Percentiles rank a stretch among this genome's conserved stretches.
phyloP scores from a whole-genome alignment of 2,329 filamentous ascomycete species.

The Ophiostoma angusticollis region DNA sequence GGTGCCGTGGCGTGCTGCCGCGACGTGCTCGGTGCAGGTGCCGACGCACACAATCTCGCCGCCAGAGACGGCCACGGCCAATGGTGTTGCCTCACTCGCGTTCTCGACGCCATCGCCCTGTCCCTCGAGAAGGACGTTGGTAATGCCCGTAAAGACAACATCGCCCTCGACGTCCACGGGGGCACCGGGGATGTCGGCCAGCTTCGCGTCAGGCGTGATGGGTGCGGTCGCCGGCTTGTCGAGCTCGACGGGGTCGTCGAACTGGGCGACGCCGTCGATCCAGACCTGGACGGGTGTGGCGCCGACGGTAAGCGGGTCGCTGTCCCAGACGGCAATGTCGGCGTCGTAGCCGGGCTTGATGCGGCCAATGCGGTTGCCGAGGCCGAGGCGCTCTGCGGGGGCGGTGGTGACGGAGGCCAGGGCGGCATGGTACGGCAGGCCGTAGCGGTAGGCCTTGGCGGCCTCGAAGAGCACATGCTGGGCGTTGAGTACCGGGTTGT shows the following conservation, averaged over 20 bases:
- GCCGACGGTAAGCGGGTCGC: slow-evolving; percentile 46
- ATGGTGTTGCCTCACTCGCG: not conserved
- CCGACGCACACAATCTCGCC: slow-evolving; percentile 47
- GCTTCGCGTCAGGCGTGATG: slow-evolving; percentile 26
- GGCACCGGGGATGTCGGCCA: slow-evolving; percentile 30
- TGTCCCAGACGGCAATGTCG: slow-evolving; percentile 50
- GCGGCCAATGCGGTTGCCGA: slow-evolving; percentile 46
- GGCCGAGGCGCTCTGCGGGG: slow-evolving; percentile 44
- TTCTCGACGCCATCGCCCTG: slow-evolving; percentile 19
- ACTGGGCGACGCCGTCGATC: slow-evolving; percentile 50
- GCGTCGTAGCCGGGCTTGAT: slow-evolving; percentile 49
- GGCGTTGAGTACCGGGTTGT: slow-evolving; percentile 57
- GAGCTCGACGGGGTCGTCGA: slow-evolving; percentile 40
- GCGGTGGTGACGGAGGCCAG: slow-evolving; percentile 45
- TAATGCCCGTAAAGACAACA: slow-evolving; percentile 44
- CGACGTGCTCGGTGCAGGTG: slow-evolving; percentile 32
- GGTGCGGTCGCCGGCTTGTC: slow-evolving; percentile 32
- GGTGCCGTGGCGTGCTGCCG: slow-evolving; percentile 19
- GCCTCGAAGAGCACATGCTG: slow-evolving; percentile 57
- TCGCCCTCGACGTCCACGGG: slow-evolving; percentile 25
- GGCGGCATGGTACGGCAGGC: slow-evolving; percentile 47
- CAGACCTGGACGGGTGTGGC: slow-evolving; percentile 48
- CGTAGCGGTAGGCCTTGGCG: slow-evolving; percentile 46
- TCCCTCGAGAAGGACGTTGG: slow-evolving; percentile 35
- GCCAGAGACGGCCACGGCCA: slow-evolving; percentile 33